phyloP scores from a whole-genome alignment of 2,329 filamentous ascomycete species.

The Teratosphaeriaceae sp. region DNA sequence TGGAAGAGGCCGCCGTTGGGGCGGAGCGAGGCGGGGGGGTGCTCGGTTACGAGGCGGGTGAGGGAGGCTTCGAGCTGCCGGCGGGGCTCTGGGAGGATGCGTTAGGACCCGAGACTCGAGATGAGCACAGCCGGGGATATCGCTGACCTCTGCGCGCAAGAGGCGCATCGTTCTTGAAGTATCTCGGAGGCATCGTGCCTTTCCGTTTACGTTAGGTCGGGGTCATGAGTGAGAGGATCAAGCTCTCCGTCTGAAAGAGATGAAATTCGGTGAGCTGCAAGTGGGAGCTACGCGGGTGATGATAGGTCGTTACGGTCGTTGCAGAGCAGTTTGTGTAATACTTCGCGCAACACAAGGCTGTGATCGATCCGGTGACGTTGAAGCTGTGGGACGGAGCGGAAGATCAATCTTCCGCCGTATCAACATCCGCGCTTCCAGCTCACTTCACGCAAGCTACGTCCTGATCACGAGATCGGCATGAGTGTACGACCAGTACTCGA shows the following conservation, averaged over 20 bases:
- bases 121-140: no score
- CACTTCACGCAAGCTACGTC: no score
- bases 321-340: background rate
- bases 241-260: background rate
- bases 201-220: background rate
- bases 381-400: no score
- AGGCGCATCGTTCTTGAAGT: conserved; percentile 35
- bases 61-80: conserved; percentile 46
- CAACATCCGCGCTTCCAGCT: no score
- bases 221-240: background rate
- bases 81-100: no score
- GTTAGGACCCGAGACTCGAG: no score
- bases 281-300: background rate
- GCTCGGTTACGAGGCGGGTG: conserved; percentile 40
- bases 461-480: no score
- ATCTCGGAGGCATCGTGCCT: conserved; percentile 27
- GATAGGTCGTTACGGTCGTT: conserved; percentile 1
- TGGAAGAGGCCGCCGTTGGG: conserved; percentile 46
- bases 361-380: conserved; percentile 1
- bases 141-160: conserved; percentile 30
- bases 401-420: no score
- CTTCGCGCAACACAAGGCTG: conserved; percentile 1
- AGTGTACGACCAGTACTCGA: no score
- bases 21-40: conserved; percentile 40
- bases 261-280: background rate